phyloP scores from a whole-genome alignment of 441 rosid genomes.

The Croton laevigatus region DNA sequence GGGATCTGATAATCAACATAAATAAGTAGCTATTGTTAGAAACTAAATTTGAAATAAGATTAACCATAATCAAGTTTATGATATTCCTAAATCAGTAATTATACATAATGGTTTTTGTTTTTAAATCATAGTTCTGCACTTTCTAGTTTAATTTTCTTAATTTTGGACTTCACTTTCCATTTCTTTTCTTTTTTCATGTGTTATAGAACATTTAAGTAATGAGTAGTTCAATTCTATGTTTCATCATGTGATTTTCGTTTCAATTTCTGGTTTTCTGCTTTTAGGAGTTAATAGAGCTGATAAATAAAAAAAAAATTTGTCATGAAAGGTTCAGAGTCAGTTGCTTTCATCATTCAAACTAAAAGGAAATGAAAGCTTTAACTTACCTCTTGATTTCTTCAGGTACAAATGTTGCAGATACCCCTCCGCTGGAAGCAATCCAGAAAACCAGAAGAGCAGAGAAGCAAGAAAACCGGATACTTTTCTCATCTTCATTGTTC shows the following conservation, averaged over 20 bases:
- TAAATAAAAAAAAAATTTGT: background rate
- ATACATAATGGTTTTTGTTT: background rate
- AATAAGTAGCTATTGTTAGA: background rate
- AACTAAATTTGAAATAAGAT: background rate
- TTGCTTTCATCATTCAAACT: background rate
- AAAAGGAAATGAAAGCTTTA: slow-evolving; percentile 16
- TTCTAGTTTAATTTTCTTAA: background rate
- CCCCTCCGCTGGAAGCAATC: slow-evolving; percentile 35
- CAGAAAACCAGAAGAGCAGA: slow-evolving; percentile 23
- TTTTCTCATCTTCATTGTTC: slow-evolving; percentile 26
- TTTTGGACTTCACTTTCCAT: background rate
- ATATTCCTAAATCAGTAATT: background rate
- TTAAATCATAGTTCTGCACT: background rate
- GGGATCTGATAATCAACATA: too few relatives aligned
- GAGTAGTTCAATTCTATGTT: background rate
- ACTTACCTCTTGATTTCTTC: slow-evolving; percentile 30
- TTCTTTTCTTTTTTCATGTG: background rate
- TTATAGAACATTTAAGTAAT: background rate
- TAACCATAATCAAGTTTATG: background rate
- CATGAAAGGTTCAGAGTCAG: background rate
- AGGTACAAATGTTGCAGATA: slow-evolving; percentile 50
- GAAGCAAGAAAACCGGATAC: slow-evolving; percentile 30
- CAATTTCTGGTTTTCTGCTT: slow-evolving; percentile 4
- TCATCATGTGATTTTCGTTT: background rate
- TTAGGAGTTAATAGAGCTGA: background rate